Evolutionary conservation across 1,139 yeast genomes (phyloP), one percentile per base, ranked within the genome.

Genomic region (Debaryomyces sp.): DNA sequence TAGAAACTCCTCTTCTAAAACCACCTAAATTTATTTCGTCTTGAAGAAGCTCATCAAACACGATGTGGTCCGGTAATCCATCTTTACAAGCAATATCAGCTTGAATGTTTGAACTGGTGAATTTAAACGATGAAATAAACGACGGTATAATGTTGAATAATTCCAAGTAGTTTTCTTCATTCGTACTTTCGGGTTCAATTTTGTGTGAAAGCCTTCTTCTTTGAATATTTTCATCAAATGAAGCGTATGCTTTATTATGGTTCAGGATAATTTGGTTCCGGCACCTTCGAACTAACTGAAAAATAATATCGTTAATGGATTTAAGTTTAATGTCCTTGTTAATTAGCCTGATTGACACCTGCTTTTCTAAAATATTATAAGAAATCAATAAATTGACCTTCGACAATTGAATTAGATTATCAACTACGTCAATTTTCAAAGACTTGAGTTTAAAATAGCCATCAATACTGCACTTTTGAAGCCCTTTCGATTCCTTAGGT

Each of bases 71-170:
- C 0, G 81, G 81, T 17, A 77, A 59, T 5, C 72, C 71, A 50
- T 76, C 81, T 48, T 74, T 74, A 51, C 80, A 75, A 15, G 73
- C 63, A 12, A 76, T 61, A 49, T 73, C 76, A 1, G 70, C 63
- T 47, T 69, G 71, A 17, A 74, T 44, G 18, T 63, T 57, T 3
- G 66, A 50, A 10, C 73, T 52, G 21, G 60, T 61, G 22, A 70
- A 47, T 50, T 63, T 67, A 8, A 73, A 53, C 2, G 67, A 57
- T 2, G 64, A 55, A 4, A 76, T 44, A 35, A 63, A 54, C 0
- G 57, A 41, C 0, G 81, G 80, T 2, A 75, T 47, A 0, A 69
- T 7, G 26, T 65, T 60, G 46, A 75, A 74, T 4, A 75, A 45
- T 18, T 68, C 64, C 7, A 63, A 42, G 45, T 61, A 61, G 12